Evolutionary conservation across 1,284 basidiomycete species (phyloP).

Genomic region (Prillingera fragicola): DNA sequence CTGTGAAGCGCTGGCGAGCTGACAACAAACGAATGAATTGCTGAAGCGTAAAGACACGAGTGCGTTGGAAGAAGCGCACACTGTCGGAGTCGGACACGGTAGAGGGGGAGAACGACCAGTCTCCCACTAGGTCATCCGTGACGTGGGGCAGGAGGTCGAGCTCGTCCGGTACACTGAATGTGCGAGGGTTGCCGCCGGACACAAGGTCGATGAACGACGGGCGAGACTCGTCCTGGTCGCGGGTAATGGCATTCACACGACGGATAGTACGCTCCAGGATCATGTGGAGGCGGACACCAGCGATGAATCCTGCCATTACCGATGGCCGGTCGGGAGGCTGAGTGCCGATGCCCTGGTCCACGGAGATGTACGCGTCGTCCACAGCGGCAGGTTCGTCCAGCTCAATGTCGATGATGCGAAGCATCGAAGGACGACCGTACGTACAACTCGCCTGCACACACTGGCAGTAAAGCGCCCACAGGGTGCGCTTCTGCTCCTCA

Average conservation of each 20-base stretch:
- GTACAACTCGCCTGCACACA: constrained; percentile 31
- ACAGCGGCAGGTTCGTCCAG: constrained; percentile 31
- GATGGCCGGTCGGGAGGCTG: constrained; percentile 29
- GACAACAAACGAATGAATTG: constrained; percentile 31
- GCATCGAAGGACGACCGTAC: constrained; percentile 30
- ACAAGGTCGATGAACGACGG: constrained; percentile 20
- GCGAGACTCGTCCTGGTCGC: constrained; percentile 8
- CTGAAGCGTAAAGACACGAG: constrained; percentile 29
- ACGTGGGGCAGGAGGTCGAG: constrained; percentile 24
- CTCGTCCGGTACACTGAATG: constrained; percentile 22
- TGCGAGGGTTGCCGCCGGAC: constrained; percentile 8
- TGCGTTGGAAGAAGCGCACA: constrained; percentile 35
- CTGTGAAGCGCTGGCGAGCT: constrained; percentile 27
- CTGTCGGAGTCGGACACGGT: constrained; percentile 31
- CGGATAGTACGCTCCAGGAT: constrained; percentile 28
- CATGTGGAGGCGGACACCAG: constrained; percentile 30
- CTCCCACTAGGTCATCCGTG: constrained; percentile 27
- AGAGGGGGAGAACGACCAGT: constrained; percentile 29
- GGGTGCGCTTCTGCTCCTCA: constrained; percentile 32
- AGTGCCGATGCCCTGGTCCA: constrained; percentile 24
- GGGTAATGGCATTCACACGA: constrained; percentile 22
- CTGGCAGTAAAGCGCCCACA: constrained; percentile 36
- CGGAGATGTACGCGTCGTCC: constrained; percentile 31
- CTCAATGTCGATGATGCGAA: constrained; percentile 26
- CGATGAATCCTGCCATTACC: constrained; percentile 33